phyloP scores from a whole-genome alignment of 2,329 filamentous ascomycete genomes.

The Alternaria novae-zelandiae region DNA sequence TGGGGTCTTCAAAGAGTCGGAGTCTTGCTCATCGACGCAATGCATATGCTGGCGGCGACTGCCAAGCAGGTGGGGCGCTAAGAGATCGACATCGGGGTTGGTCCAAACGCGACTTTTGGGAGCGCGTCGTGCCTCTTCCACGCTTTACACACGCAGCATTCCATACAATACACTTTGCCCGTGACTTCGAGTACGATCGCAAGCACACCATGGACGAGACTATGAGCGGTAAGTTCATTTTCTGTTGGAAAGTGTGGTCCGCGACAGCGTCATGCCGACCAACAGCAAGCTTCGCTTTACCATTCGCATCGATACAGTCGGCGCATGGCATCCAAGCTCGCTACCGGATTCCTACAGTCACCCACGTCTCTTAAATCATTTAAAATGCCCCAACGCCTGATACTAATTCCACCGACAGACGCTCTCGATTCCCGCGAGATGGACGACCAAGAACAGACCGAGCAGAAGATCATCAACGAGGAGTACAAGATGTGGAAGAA shows the following conservation, averaged over 20 bases:
- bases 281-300: background rate
- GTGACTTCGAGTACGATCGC: background rate
- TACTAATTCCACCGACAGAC: slow-evolving; percentile 42
- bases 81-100: slow-evolving; percentile 9
- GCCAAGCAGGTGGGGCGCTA: slow-evolving; percentile 22
- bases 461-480: slow-evolving; percentile 94
- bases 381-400: background rate
- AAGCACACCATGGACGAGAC: slow-evolving; percentile 43
- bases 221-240: slow-evolving; percentile 43
- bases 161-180: background rate
- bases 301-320: background rate
- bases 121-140: slow-evolving; percentile 20
- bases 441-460: slow-evolving; percentile 74
- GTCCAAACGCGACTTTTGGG: slow-evolving; percentile 23
- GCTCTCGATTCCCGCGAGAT: slow-evolving; percentile 53
- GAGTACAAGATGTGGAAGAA: slow-evolving; percentile 99
- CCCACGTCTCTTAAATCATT: background rate
- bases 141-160: slow-evolving; percentile 2
- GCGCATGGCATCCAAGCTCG: background rate
- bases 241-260: background rate
- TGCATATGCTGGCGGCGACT: slow-evolving; percentile 24
- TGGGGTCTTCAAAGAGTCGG: slow-evolving; percentile 48
- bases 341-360: background rate
- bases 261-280: background rate
- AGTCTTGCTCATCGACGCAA: slow-evolving; percentile 17